Percentiles rank a stretch among this genome's conserved stretches.
phyloP scores from a whole-genome alignment of 2,329 filamentous ascomycete genomes.

The Exophiala calicioides region DNA sequence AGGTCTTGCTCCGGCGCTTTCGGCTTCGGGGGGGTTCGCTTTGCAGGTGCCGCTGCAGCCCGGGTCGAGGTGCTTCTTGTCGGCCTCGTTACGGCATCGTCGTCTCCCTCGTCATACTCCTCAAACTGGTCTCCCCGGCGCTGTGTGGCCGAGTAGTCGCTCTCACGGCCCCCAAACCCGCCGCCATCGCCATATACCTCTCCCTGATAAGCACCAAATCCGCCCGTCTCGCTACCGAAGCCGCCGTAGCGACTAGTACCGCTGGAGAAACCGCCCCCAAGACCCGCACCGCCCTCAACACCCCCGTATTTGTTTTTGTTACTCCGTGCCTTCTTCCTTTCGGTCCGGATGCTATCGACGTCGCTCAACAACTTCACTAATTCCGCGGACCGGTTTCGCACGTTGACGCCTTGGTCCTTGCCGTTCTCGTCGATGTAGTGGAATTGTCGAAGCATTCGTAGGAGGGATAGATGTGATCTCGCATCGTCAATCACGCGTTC shows the following conservation, averaged over 20 bases:
- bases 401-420: slow-evolving; percentile 97
- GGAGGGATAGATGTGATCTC: slow-evolving; percentile 85
- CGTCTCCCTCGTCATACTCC: slow-evolving; percentile 96
- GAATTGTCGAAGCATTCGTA: slow-evolving; percentile 98
- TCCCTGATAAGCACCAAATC: slow-evolving; percentile 62
- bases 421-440: slow-evolving; percentile 95
- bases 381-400: slow-evolving; percentile 94
- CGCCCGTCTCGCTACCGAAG: slow-evolving; percentile 75
- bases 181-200: slow-evolving; percentile 93
- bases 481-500: slow-evolving; percentile 97
- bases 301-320: slow-evolving; percentile 96
- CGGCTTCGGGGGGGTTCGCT: slow-evolving; percentile 56
- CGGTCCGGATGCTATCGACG: slow-evolving; percentile 54
- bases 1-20: slow-evolving; percentile 91
- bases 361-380: slow-evolving; percentile 90
- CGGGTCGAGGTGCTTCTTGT: slow-evolving; percentile 21
- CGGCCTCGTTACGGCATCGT: slow-evolving; percentile 57
- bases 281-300: slow-evolving; percentile 75
- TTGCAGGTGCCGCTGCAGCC: slow-evolving; percentile 35
- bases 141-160: slow-evolving; percentile 68
- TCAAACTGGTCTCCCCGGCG: slow-evolving; percentile 76
- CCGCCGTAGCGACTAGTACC: slow-evolving; percentile 77
- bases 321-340: slow-evolving; percentile 82
- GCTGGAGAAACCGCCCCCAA: slow-evolving; percentile 58
- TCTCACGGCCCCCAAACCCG: slow-evolving; percentile 78